Conservation (phyloP, 2,329 filamentous ascomycete genomes). For the Pseudonectria foliicola region DNA sequence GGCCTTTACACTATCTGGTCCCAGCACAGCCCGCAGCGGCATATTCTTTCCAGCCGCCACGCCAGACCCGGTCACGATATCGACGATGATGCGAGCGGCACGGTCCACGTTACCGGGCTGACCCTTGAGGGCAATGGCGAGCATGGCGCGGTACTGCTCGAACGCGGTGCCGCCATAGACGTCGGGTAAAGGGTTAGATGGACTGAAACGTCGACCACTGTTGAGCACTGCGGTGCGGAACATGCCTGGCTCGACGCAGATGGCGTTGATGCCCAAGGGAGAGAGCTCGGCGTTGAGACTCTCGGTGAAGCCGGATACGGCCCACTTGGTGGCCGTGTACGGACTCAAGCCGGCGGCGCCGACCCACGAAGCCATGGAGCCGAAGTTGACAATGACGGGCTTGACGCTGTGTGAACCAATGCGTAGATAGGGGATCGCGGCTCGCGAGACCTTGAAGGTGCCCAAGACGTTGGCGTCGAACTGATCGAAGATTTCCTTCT, state of each 20-base stretch:
- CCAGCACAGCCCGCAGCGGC: conserved; percentile 45
- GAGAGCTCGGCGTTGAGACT: conserved; percentile 32
- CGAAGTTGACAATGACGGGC: conserved; percentile 38
- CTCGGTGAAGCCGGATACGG: conserved; percentile 34
- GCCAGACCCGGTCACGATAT: conserved; percentile 46
- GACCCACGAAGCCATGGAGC: conserved; percentile 33
- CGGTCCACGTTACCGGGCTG: no score
- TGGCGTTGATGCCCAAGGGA: conserved; percentile 33
- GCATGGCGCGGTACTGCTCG: conserved; percentile 2
- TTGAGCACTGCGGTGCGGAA: conserved; percentile 13
- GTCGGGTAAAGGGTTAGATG: conserved; percentile 3
- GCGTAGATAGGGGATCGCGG: conserved; percentile 37
- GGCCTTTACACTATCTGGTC: conserved; percentile 36
- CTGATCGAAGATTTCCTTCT: conserved; percentile 24
- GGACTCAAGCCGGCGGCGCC: conserved; percentile 14
- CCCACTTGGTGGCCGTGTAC: conserved; percentile 33
- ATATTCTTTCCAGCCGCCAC: conserved; percentile 39
- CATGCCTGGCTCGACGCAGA: conserved; percentile 10
- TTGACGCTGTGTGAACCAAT: conserved; percentile 16
- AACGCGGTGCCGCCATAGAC: conserved; percentile 2
- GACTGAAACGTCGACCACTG: conserved; percentile 7
- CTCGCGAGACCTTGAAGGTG: conserved; percentile 36
- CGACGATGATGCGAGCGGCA: no score
- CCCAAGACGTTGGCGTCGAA: conserved; percentile 46
- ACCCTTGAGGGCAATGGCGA: no score